A percentile compares a stretch with the other conserved stretches of the same genome.
Evolutionary conservation across 2,329 filamentous ascomycete genomes (phyloP).

Genomic region (Aspergillus fumigatiaffinis): DNA sequence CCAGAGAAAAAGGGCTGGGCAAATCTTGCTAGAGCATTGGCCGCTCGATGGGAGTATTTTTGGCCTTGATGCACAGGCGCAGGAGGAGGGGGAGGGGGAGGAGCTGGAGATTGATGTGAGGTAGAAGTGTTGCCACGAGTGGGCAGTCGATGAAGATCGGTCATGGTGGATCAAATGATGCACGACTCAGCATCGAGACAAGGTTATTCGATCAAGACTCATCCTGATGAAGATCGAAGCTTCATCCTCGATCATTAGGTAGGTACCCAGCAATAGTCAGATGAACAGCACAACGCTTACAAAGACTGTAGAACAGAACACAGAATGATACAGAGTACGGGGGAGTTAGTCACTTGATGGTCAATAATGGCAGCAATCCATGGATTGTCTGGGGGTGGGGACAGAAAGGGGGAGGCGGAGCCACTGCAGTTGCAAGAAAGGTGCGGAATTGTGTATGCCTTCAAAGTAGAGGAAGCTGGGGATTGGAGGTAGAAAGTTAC

Average conservation of each 20-base stretch:
- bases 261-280: background rate
- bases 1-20: constrained; percentile 53
- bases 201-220: constrained; percentile 14
- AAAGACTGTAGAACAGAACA: background rate
- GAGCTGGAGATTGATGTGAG: constrained; percentile 26
- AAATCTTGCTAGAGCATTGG: constrained; percentile 48
- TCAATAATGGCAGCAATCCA: background rate
- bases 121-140: constrained; percentile 22
- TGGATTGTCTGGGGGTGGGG: constrained; percentile 8
- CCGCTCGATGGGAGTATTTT: constrained; percentile 43
- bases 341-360: background rate
- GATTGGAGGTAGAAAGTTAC: background rate
- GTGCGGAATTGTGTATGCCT: background rate
- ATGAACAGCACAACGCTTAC: background rate
- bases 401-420: constrained; percentile 10
- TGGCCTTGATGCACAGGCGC: constrained; percentile 32
- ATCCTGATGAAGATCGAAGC: constrained; percentile 16
- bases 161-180: constrained; percentile 21
- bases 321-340: background rate
- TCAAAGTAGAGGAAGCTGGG: background rate
- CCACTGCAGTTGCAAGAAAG: background rate
- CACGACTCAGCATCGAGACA: constrained; percentile 2
- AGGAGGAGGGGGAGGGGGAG: constrained; percentile 34
- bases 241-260: constrained; percentile 11
- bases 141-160: constrained; percentile 24